Conservation (phyloP, 2,329 filamentous ascomycete species). For the Exophiala alcalophila region DNA sequence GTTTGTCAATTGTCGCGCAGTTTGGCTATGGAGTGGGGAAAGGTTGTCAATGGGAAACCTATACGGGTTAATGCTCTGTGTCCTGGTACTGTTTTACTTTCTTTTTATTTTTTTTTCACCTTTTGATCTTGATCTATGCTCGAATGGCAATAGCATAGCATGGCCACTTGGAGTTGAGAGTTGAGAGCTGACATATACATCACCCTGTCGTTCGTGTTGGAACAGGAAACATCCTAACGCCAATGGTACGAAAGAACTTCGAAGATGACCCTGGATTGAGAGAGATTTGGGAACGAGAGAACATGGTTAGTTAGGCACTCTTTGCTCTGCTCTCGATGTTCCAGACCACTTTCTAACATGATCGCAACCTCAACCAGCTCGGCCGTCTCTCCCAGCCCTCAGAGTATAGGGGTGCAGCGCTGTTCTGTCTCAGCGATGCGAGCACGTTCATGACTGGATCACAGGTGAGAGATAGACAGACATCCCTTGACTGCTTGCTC, state of each 20-base stretch:
- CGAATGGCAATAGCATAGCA: no score
- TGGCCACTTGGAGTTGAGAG: no score
- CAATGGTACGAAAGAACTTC: conserved; percentile 81
- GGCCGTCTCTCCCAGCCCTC: conserved; percentile 63
- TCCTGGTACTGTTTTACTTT: conserved; percentile 41
- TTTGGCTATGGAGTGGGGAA: conserved; percentile 46
- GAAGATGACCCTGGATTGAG: conserved; percentile 64
- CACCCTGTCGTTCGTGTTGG: no score
- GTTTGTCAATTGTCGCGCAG: conserved; percentile 43
- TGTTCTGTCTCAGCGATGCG: conserved; percentile 49
- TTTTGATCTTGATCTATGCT: no score
- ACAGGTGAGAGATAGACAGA: conserved; percentile 5
- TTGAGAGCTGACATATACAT: no score
- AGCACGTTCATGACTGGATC: conserved; percentile 56
- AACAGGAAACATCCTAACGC: conserved; percentile 50
- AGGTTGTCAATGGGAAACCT: conserved; percentile 35
- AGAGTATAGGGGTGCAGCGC: conserved; percentile 61
- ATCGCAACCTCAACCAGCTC: conserved; percentile 3
- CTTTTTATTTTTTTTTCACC: no score
- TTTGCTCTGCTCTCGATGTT: background rate
- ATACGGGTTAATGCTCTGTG: conserved; percentile 56
- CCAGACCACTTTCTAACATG: background rate
- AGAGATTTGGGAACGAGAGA: conserved; percentile 45
- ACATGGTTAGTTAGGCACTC: conserved; percentile 41
- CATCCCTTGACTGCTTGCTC: background rate